These are phyloP conservation scores for Agarophyton chilense DNA, from an alignment of 23 red algal species.

Conservation along the genomic window DNA sequence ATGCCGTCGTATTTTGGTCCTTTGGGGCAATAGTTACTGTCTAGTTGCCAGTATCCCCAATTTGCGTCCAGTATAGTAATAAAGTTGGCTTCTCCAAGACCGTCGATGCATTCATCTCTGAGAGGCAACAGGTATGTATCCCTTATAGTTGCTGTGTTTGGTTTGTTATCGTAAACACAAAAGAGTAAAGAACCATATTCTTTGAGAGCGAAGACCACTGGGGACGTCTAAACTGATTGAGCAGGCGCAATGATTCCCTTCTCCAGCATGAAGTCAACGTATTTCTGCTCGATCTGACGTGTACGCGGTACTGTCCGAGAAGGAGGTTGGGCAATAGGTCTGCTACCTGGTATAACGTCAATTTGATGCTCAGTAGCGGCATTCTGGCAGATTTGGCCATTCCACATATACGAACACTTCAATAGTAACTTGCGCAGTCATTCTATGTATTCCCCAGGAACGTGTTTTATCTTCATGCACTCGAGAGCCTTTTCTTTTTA, in stretches of 20 bases:
- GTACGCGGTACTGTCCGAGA: conserved; percentile 1
- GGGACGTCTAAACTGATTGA: background rate
- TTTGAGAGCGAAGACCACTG: conserved; percentile 26
- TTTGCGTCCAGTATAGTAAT: conserved; percentile 28
- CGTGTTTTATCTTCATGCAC: no score
- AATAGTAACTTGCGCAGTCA: background rate
- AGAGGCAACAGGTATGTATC: conserved; percentile 27
- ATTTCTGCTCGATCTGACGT: background rate
- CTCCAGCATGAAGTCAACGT: conserved; percentile 11
- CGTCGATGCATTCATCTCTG: conserved; percentile 42
- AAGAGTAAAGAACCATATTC: background rate
- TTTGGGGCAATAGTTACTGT: background rate
- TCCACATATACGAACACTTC: background rate
- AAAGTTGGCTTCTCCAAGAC: conserved; percentile 8
- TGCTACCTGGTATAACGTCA: background rate
- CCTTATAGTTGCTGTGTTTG: background rate
- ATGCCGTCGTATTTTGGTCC: background rate
- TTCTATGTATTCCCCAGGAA: no score
- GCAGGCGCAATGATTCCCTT: background rate
- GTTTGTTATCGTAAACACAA: conserved; percentile 26
- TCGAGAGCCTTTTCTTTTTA: no score
- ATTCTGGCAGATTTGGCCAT: background rate
- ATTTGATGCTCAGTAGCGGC: conserved; percentile 5
- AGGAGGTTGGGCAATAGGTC: background rate
- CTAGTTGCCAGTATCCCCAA: conserved; percentile 45